Percentiles rank a stretch among this genome's conserved stretches.
phyloP scores from a whole-genome alignment of 2,329 filamentous ascomycete species.

The Lanzia echinophila region DNA sequence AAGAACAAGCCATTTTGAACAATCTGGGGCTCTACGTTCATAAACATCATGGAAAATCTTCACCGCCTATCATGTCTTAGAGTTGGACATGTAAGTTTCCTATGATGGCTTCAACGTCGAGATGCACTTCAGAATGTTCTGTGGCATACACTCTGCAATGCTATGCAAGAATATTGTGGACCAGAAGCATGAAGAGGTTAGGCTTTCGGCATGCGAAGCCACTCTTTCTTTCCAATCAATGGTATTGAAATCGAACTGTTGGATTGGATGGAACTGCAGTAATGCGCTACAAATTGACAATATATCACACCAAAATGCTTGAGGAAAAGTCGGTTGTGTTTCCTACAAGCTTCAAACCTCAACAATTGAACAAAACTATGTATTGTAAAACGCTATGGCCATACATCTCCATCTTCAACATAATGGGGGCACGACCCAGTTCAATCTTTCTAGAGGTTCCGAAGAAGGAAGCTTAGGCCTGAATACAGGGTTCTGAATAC shows the following conservation, averaged over 20 bases:
- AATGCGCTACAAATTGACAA: too few species aligned
- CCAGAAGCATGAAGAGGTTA: slow-evolving; percentile 12
- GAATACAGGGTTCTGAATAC: not conserved
- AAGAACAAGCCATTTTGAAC: slow-evolving; percentile 26
- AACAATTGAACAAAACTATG: not conserved
- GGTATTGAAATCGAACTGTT: not conserved
- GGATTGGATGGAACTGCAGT: not conserved
- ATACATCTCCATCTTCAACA: not conserved
- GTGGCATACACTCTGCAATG: slow-evolving; percentile 13
- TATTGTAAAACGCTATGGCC: not conserved
- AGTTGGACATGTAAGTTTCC: slow-evolving; percentile 18
- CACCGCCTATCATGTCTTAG: slow-evolving; percentile 23
- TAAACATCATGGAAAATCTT: slow-evolving; percentile 27
- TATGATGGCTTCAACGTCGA: slow-evolving; percentile 17
- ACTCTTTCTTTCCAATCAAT: not conserved
- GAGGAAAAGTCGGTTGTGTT: too few species aligned
- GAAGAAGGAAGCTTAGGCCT: slow-evolving; percentile 18
- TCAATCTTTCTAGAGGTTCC: slow-evolving; percentile 14
- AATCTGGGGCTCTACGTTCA: slow-evolving; percentile 25
- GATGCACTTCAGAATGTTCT: slow-evolving; percentile 18
- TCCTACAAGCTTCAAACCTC: too few species aligned
- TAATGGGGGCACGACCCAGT: not conserved
- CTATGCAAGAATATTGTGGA: slow-evolving; percentile 16
- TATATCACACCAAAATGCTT: too few species aligned
- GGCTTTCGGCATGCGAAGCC: not conserved